phyloP scores from a whole-genome alignment of 148 eudicot genomes.

The Rhododendron williamsianum region DNA sequence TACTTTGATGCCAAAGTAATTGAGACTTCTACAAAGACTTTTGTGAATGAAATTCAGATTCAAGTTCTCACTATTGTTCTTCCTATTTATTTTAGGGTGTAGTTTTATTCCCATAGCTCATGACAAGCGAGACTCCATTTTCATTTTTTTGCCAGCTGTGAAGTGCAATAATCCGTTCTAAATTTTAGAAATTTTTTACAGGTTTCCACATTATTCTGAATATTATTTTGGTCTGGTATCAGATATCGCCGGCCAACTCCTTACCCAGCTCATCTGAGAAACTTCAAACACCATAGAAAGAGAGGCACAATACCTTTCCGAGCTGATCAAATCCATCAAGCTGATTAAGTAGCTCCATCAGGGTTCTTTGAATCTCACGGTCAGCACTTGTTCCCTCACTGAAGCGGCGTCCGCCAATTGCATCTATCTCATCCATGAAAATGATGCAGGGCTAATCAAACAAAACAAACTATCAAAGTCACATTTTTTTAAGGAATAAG shows the following conservation, averaged over 20 bases:
- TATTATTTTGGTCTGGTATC: constrained; percentile 46
- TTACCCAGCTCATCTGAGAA: constrained; percentile 31
- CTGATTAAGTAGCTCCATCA: constrained; percentile 93
- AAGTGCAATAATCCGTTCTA: background rate
- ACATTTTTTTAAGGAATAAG: background rate
- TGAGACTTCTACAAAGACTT: background rate
- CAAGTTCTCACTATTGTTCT: background rate
- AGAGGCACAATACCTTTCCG: constrained; percentile 71
- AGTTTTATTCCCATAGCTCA: background rate
- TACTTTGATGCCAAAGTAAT: background rate
- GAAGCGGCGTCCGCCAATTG: constrained; percentile 94
- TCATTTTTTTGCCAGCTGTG: background rate
- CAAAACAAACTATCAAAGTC: background rate
- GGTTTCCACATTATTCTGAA: constrained; percentile 43
- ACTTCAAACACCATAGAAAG: constrained; percentile 19
- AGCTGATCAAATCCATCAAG: constrained; percentile 93
- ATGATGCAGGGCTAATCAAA: constrained; percentile 82
- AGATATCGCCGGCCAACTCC: constrained; percentile 37
- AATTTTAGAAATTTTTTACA: constrained; percentile 20
- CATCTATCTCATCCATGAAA: constrained; percentile 98
- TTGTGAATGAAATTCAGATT: background rate
- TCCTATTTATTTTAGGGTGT: background rate
- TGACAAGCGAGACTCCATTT: background rate
- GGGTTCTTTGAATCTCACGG: constrained; percentile 95
- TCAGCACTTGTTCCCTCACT: constrained; percentile 99